These are phyloP conservation scores for Aspergillus tubingensis DNA, from an alignment of 2,329 filamentous ascomycete species.

Conservation along the genomic window DNA sequence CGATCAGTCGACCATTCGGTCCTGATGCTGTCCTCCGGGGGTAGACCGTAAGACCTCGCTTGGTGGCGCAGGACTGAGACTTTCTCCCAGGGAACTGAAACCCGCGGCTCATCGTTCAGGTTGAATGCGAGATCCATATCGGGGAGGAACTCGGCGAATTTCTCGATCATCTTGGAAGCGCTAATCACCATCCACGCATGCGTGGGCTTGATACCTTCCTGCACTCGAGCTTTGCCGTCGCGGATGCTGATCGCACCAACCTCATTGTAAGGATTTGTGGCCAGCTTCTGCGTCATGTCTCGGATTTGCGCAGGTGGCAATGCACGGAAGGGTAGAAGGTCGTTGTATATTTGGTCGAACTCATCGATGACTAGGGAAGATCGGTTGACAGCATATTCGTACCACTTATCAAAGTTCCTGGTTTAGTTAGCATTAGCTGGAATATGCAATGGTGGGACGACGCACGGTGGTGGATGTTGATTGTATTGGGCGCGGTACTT, in stretches of 20 bases:
- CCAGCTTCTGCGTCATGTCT: constrained; percentile 54
- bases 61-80: constrained; percentile 40
- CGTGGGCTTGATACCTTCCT: constrained; percentile 54
- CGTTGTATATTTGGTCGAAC: constrained; percentile 60
- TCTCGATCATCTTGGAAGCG: constrained; percentile 54
- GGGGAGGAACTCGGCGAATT: constrained; percentile 57
- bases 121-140: constrained; percentile 67
- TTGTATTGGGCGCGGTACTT: constrained; percentile 56
- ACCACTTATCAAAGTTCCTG: constrained; percentile 61
- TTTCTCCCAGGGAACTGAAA: constrained; percentile 55
- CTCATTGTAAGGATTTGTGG: constrained; percentile 57
- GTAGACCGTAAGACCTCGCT: constrained; percentile 23
- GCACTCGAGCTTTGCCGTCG: constrained; percentile 53
- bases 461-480: constrained; percentile 57
- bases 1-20: constrained; percentile 42
- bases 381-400: constrained; percentile 55
- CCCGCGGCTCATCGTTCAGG: constrained; percentile 61
- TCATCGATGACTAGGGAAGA: constrained; percentile 60
- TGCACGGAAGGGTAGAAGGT: constrained; percentile 58
- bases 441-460: not conserved
- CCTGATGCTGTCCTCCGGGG: constrained; percentile 24
- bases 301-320: constrained; percentile 55
- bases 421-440: constrained; percentile 12
- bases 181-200: constrained; percentile 63
- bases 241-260: constrained; percentile 60